Base-by-base conservation (phyloP, 2,329 filamentous ascomycete species). In the Aureobasidium sp. region DNA sequence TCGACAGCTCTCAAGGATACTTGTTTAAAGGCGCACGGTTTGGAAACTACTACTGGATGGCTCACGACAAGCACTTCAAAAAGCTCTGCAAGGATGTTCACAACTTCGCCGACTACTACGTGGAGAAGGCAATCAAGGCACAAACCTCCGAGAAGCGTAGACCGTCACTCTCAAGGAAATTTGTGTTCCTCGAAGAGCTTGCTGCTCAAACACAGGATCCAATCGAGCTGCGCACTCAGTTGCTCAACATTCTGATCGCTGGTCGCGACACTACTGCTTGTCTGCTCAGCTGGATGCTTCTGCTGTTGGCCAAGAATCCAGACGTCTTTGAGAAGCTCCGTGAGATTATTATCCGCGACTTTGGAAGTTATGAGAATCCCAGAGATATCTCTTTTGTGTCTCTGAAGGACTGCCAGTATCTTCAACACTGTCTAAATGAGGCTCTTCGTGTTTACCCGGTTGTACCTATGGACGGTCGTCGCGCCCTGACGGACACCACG, bases 401-500 rank as follows among this genome's bases (percentile, higher is more conserved):
- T 44, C 61, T 72, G n/a, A 70, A 71, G 51, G 55, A 45, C 30
- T 69, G 67, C 44, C 63, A 66, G 3, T 70, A 70, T 55, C 67
- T 75, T 0, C 70, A 85, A 73, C 79, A 87, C 69, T 79, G 88
- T 61, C 79, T 94, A 68, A 87, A 89, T 74, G 90, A 71, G 59
- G 75, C 80, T 2, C 76, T 85, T 5, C 80, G 82, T 13, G 69
- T 82, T 3, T 78, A 81, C 66, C 81, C 82, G 5, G 74, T 79
- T 16, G 80, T 85, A 11, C 81, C 82, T 4, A 66, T 75, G 36
- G 85, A 85, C 68, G 73, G 72, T n/a, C 78, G 83, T 61, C 67
- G 70, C 29, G 80, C 82, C 2, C 70, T 74, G 11, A 71, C 71
- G 37, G 79, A 83, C 68, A 82, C 80, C 4, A 71, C 78, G 2